Conservation (phyloP, 805 yeast species). For the Candida vaughaniae region DNA sequence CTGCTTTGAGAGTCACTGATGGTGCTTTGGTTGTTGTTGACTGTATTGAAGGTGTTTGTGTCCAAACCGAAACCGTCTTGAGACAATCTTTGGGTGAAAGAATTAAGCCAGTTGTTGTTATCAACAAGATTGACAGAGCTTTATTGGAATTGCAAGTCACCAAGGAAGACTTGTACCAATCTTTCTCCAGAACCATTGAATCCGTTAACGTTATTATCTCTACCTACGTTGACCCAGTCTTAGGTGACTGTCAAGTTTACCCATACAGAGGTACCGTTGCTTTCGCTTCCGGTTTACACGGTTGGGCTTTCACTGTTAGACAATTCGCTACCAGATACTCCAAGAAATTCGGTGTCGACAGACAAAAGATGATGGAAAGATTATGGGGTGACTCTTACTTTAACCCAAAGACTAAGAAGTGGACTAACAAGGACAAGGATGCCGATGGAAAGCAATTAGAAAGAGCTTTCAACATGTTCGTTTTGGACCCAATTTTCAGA, state of each 20-base stretch:
- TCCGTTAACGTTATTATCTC: conserved; percentile 98
- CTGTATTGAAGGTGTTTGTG: conserved; percentile 99
- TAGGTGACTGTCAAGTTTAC: conserved; percentile 98
- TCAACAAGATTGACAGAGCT: conserved; percentile 99
- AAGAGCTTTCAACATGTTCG: conserved; percentile 99
- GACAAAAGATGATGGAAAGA: conserved; percentile 96
- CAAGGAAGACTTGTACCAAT: conserved; percentile 98
- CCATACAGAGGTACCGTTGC: conserved; percentile 99
- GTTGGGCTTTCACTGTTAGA: conserved; percentile 99
- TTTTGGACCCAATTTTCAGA: conserved; percentile 98
- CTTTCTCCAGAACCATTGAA: conserved; percentile 98
- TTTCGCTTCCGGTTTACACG: conserved; percentile 99
- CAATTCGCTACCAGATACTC: conserved; percentile 98
- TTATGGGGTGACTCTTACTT: conserved; percentile 99
- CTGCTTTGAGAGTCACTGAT: conserved; percentile 99
- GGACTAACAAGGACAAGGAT: conserved; percentile 95
- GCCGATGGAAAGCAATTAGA: conserved; percentile 94
- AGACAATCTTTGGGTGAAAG: conserved; percentile 99
- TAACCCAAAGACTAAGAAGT: conserved; percentile 99
- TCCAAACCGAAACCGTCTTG: conserved; percentile 98
- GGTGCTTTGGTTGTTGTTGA: conserved; percentile 99
- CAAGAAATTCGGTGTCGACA: conserved; percentile 99
- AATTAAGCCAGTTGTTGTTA: conserved; percentile 97
- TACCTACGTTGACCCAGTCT: conserved; percentile 83
- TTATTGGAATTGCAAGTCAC: conserved; percentile 97